Evolutionary conservation across 805 yeast species (phyloP), one percentile per base, ranked within the genome.

Genomic region (Hanseniaspora osmophila): DNA sequence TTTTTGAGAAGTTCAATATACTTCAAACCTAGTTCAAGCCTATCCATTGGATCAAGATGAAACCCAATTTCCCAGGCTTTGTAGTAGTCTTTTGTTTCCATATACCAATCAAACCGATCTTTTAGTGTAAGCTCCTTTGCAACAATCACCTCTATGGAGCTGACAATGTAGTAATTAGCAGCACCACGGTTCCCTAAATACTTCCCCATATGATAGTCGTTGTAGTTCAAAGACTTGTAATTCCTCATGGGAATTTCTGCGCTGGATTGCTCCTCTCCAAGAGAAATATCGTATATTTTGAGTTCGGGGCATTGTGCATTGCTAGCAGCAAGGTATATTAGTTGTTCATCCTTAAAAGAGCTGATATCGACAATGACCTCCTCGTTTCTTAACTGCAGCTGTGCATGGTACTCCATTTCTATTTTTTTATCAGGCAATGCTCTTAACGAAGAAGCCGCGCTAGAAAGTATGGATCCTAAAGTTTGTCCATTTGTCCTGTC

Each of bases 51-150:
- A 10, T 68, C 60, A 1, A 80, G 65, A 50, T 84, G 64, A 51
- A 72, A 73, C 47, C 92, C 74, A 56, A 85, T 76, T 37, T 71
- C 69, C 94, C 95, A 90, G 0, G 96, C 96, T 39, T 78, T 78
- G 15, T 68, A 62, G 54, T 62, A 84, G 44, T 66, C 61, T 1
- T 70, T 69, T 35, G 66, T 72, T 1, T 75, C 75, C 3, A 76
- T 48, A 48, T 69, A 80, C 96, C 96, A 90, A 3, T 75, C 65
- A 40, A 80, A 71, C 48, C 80, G 75, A 57, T 88, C 97, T 29
- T 66, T 60, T 19, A 81, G 61, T 44, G 77, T 78, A n/a, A 83
- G 68, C 49, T 80, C 85, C 52, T 79, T 74, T 0, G 87, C 86
- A 13, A 78, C 66, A 1, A 90, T 81, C 1, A 80, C 90, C 62